A percentile compares a stretch with the other conserved stretches of the same genome.
phyloP scores from a whole-genome alignment of 495 filamentous ascomycete genomes.

The Aspergillus nidulans region DNA sequence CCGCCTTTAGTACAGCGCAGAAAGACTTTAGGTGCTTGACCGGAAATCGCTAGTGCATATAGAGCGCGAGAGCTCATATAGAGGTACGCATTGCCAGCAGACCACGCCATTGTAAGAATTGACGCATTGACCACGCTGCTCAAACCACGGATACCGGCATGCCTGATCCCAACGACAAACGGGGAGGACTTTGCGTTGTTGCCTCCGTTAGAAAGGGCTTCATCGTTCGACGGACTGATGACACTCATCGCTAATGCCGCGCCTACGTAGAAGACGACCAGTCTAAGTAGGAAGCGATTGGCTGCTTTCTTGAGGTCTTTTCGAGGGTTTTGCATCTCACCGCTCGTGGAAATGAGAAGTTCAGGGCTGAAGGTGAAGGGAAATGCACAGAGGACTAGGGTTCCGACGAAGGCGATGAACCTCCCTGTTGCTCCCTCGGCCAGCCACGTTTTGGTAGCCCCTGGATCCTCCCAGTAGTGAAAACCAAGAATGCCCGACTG shows the following conservation, averaged over 20 bases:
- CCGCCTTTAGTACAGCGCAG: constrained; percentile 29
- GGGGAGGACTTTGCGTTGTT: constrained; percentile 41
- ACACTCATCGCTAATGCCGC: constrained; percentile 66
- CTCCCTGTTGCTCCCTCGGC: constrained; percentile 15
- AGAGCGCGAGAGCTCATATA: constrained; percentile 64
- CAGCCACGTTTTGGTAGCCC: constrained; percentile 49
- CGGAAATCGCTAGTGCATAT: constrained; percentile 39
- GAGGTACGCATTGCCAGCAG: constrained; percentile 66
- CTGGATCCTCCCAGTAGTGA: constrained; percentile 62
- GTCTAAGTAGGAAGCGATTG: constrained; percentile 71
- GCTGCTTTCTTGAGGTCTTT: constrained; percentile 66
- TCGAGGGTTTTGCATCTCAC: constrained; percentile 64
- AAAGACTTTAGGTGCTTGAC: constrained; percentile 35
- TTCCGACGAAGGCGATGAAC: constrained; percentile 20
- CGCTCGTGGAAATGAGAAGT: constrained; percentile 40
- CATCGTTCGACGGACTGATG: constrained; percentile 41
- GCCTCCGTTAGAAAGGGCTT: constrained; percentile 41
- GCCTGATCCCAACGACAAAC: constrained; percentile 50
- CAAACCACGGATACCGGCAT: constrained; percentile 57
- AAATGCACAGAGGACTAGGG: constrained; percentile 48
- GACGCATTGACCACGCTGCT: constrained; percentile 68
- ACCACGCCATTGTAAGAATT: constrained; percentile 59
- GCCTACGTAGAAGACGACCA: constrained; percentile 71
- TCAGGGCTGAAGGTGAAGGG: constrained; percentile 46
- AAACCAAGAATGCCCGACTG: constrained; percentile 58